phyloP scores from a whole-genome alignment of 306 rosid genomes.

The Prunus dulcis region DNA sequence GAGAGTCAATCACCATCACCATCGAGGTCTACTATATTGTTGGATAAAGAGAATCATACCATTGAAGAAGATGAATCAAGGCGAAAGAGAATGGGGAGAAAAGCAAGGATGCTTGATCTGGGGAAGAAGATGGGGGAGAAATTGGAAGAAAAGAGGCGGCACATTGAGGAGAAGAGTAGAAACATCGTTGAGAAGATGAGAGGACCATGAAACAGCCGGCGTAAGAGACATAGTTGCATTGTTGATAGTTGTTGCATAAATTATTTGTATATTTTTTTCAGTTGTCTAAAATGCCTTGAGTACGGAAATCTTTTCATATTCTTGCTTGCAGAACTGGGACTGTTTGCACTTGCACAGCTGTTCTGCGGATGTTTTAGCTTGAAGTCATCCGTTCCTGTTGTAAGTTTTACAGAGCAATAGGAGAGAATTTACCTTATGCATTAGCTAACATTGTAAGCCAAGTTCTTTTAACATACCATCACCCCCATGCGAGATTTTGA shows the following conservation, averaged over 20 bases:
- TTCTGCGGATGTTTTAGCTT: not conserved
- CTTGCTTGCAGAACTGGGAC: not conserved
- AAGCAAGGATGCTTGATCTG: constrained; percentile 70
- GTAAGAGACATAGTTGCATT: constrained; percentile 5
- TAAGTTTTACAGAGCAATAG: not conserved
- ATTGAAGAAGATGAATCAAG: constrained; percentile 44
- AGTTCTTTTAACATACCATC: not conserved
- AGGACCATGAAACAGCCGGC: constrained; percentile 46
- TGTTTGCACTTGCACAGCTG: not conserved
- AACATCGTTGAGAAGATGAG: constrained; percentile 84
- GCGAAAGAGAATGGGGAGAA: constrained; percentile 66
- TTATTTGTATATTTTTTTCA: not conserved
- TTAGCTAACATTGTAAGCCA: not conserved
- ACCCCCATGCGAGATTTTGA: no score
- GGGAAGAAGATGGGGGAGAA: constrained; percentile 82
- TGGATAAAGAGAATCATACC: constrained; percentile 26
- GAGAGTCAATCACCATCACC: constrained; percentile 34
- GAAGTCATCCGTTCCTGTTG: not conserved
- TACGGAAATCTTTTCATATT: not conserved
- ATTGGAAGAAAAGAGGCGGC: constrained; percentile 81
- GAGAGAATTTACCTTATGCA: not conserved
- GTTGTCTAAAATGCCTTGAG: not conserved
- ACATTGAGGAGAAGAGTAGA: constrained; percentile 74
- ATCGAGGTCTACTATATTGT: constrained; percentile 14
- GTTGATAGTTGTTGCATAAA: not conserved